Conservation (phyloP, 768 basidiomycete genomes). For the Heimioporus sp. region DNA sequence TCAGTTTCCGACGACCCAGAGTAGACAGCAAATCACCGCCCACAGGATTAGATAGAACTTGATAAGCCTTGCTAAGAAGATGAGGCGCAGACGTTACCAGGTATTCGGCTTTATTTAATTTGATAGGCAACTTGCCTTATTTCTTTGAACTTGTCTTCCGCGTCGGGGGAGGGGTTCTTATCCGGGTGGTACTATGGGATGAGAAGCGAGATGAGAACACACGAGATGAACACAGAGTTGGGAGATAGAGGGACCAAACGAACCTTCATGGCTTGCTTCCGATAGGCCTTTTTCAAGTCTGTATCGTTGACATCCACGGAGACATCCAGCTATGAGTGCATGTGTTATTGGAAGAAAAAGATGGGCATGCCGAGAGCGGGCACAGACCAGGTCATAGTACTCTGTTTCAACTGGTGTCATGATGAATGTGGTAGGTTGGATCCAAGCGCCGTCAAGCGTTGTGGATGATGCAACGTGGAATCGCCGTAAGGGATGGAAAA, state of each 20-base stretch:
- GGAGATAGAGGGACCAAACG: conserved; percentile 17
- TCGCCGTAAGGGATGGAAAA: not conserved
- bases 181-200: conserved; percentile 84
- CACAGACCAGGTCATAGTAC: conserved; percentile 79
- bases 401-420: conserved; percentile 92
- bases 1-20: conserved; percentile 4
- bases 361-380: not conserved
- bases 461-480: not conserved
- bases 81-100: conserved; percentile 17
- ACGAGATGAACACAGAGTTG: not conserved
- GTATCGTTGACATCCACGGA: conserved; percentile 71
- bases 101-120: conserved; percentile 5
- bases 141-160: conserved; percentile 95
- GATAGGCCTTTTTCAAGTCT: conserved; percentile 90
- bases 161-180: conserved; percentile 90
- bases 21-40: conserved; percentile 26
- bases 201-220: not conserved
- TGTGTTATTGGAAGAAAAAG: not conserved
- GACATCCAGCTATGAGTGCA: conserved; percentile 58
- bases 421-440: not conserved
- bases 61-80: conserved; percentile 82
- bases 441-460: conserved; percentile 1
- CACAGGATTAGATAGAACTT: conserved; percentile 84
- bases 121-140: conserved; percentile 60
- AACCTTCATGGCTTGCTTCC: conserved; percentile 93